Evolutionary conservation across 2,329 filamentous ascomycete genomes (phyloP).

Genomic region (Raffaelea albimanens): DNA sequence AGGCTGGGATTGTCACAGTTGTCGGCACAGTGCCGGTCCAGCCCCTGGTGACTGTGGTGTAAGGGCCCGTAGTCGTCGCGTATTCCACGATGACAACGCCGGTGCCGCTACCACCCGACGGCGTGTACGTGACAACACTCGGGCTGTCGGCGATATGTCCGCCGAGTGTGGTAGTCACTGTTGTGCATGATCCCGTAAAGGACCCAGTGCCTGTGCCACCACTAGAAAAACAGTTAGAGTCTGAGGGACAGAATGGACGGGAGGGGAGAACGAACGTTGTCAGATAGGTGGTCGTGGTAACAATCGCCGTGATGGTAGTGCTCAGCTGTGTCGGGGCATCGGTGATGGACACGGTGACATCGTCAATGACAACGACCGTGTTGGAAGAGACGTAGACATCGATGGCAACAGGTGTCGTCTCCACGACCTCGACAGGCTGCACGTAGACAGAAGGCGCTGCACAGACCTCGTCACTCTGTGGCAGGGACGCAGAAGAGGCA

Average conservation of each 20-base stretch:
- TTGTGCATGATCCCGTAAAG: not conserved
- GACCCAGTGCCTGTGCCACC: not conserved
- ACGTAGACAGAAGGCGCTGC: not conserved
- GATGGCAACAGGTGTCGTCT: not conserved
- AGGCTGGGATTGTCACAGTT: not conserved
- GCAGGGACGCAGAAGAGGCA: not conserved
- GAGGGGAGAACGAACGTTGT: not conserved
- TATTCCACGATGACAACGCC: slow-evolving; percentile 1
- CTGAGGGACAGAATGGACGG: not conserved
- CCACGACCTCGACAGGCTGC: not conserved
- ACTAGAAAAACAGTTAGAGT: not conserved
- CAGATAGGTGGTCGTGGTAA: not conserved
- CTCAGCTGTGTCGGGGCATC: not conserved
- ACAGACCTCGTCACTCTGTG: not conserved
- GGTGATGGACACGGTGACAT: not conserved
- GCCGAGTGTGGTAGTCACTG: not conserved
- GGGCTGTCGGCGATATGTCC: not conserved
- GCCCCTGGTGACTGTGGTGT: not conserved
- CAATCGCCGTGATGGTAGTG: not conserved
- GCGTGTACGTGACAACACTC: not conserved
- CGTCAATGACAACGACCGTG: not conserved
- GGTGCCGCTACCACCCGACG: not conserved
- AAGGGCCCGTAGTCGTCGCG: not conserved
- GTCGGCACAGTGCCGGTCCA: slow-evolving; percentile 2
- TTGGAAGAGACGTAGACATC: not conserved